Evolutionary conservation across 805 yeast genomes (phyloP).

Genomic region (Cyberlindnera lachancei): DNA sequence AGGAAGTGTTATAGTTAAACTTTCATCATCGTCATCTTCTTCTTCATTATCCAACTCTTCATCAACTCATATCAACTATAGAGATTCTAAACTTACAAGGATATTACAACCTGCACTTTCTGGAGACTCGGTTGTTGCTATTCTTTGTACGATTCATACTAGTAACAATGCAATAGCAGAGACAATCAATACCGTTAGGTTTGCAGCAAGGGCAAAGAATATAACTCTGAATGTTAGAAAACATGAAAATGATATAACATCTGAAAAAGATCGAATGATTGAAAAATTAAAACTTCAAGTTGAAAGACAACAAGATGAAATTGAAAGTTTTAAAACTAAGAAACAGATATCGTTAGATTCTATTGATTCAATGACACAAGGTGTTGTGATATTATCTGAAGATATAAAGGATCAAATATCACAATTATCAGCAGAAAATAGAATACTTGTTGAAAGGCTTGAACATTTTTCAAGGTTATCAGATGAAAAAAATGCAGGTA

Average conservation of each 20-base stretch:
- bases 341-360: slow-evolving; percentile 4
- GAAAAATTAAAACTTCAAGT: slow-evolving; percentile 51
- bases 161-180: slow-evolving; percentile 58
- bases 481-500: slow-evolving; percentile 50
- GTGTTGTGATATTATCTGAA: slow-evolving; percentile 5
- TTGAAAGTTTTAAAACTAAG: slow-evolving; percentile 29
- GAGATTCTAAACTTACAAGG: slow-evolving; percentile 90
- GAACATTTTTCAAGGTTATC: slow-evolving; percentile 62
- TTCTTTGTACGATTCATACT: slow-evolving; percentile 80
- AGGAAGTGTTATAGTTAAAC: slow-evolving; percentile 84
- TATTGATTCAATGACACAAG: slow-evolving; percentile 4
- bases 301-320: slow-evolving; percentile 52
- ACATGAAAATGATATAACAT: slow-evolving; percentile 30
- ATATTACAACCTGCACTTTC: slow-evolving; percentile 86
- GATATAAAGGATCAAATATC: slow-evolving; percentile 27
- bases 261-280: slow-evolving; percentile 44
- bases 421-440: slow-evolving; percentile 55
- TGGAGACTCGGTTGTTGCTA: slow-evolving; percentile 77
- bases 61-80: slow-evolving; percentile 73
- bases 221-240: slow-evolving; percentile 61
- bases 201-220: slow-evolving; percentile 91
- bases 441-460: slow-evolving; percentile 53
- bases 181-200: slow-evolving; percentile 78
- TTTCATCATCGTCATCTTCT: slow-evolving; percentile 33
- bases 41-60: too few species aligned